These are phyloP conservation scores for Phytophthora aleatoria DNA, from an alignment of 352 stramenopile genomes.

Conservation along the genomic window DNA sequence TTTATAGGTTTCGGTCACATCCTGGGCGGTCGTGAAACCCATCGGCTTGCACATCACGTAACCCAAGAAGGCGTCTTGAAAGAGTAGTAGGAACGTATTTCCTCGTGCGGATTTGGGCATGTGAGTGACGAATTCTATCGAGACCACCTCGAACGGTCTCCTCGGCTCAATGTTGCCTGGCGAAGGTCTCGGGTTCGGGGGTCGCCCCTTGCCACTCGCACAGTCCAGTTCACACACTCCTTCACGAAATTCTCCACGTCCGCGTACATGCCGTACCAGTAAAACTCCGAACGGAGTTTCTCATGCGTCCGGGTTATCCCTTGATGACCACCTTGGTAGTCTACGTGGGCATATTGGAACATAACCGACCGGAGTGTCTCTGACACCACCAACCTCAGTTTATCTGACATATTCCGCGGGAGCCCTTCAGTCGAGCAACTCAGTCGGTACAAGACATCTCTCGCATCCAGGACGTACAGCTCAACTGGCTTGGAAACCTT, in stretches of 20 bases:
- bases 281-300: constrained; percentile 13
- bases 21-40: neutral
- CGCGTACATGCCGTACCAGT: neutral
- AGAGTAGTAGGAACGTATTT: no score
- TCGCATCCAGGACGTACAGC: no score
- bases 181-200: neutral
- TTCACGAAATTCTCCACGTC: neutral
- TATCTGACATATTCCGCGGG: no score
- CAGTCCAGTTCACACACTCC: neutral
- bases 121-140: no score
- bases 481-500: no score
- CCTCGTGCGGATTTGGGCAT: no score
- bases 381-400: neutral
- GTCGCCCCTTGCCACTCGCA: neutral
- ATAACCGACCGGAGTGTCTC: neutral
- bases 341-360: neutral
- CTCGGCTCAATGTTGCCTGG: neutral
- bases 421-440: no score
- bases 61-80: no score
- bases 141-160: no score
- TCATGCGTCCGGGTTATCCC: constrained; percentile 13
- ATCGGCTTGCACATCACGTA: constrained; percentile 1
- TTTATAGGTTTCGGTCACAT: neutral
- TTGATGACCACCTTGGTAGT: constrained; percentile 2
- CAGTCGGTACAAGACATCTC: no score